These are phyloP conservation scores for Agapanthus africanus DNA, from an alignment of 106 monocot species.

Conservation along the genomic window DNA sequence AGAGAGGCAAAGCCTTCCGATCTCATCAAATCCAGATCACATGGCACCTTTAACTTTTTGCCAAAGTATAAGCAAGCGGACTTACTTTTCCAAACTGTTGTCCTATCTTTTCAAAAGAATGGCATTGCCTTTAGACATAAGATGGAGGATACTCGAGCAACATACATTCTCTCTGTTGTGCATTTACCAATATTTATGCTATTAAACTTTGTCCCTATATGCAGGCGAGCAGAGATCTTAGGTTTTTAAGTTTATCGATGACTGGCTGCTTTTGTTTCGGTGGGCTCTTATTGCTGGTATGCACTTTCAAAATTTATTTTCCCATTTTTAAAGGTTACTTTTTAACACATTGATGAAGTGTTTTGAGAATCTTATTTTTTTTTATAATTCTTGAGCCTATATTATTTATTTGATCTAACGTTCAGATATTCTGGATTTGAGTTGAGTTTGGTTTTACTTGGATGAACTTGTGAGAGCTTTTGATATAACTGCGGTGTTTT, in stretches of 20 bases:
- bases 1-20: no score
- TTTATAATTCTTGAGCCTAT: no score
- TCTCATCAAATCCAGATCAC: no score
- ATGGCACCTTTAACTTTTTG: background rate
- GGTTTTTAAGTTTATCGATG: conserved; percentile 77
- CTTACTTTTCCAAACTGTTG: background rate
- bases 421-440: no score
- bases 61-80: background rate
- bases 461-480: no score
- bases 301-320: background rate
- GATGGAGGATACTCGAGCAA: background rate
- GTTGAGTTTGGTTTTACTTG: no score
- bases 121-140: background rate
- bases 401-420: no score
- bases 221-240: conserved; percentile 84
- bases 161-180: background rate
- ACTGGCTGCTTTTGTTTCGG: conserved; percentile 58
- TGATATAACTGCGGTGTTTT: no score
- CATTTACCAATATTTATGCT: background rate
- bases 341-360: no score
- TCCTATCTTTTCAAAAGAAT: background rate
- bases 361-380: no score
- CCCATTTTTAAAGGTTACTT: no score
- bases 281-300: conserved; percentile 58
- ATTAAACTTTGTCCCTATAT: conserved; percentile 2